Evolutionary conservation across 169 alveolate genomes (phyloP).

Genomic region (Babesia divergens): DNA sequence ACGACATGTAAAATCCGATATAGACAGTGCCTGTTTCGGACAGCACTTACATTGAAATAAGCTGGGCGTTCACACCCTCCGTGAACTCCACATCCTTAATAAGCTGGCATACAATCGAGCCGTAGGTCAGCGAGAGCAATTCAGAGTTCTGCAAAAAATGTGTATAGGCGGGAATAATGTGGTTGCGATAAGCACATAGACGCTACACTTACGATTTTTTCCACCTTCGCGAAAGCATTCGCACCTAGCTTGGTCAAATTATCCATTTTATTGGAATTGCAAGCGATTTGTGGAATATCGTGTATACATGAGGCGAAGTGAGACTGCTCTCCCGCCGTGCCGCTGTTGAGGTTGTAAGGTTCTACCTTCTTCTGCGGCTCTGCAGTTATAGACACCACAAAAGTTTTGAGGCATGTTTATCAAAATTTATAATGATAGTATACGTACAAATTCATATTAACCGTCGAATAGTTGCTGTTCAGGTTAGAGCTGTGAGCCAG

Average conservation of each 20-base stretch:
- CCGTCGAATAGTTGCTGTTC: too few relatives aligned
- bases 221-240: constrained; percentile 73
- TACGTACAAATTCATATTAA: too few relatives aligned
- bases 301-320: too few relatives aligned
- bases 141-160: constrained; percentile 79
- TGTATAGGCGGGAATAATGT: not conserved
- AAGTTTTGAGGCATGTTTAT: too few relatives aligned
- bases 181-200: not conserved
- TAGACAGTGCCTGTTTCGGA: not conserved
- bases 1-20: not conserved
- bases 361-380: too few relatives aligned
- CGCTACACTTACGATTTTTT: constrained; percentile 59
- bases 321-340: too few relatives aligned
- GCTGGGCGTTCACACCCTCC: constrained; percentile 87
- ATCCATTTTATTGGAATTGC: too few relatives aligned
- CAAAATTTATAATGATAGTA: too few relatives aligned
- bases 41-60: constrained; percentile 68
- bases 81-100: constrained; percentile 86
- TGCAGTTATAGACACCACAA: too few relatives aligned
- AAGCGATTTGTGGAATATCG: too few relatives aligned
- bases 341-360: too few relatives aligned
- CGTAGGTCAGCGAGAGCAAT: constrained; percentile 85
- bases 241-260: constrained; percentile 73
- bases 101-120: constrained; percentile 85
- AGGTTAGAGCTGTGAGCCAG: too few relatives aligned